Conservation (phyloP, 495 filamentous ascomycete species). For the Parathielavia hyrcaniae region DNA sequence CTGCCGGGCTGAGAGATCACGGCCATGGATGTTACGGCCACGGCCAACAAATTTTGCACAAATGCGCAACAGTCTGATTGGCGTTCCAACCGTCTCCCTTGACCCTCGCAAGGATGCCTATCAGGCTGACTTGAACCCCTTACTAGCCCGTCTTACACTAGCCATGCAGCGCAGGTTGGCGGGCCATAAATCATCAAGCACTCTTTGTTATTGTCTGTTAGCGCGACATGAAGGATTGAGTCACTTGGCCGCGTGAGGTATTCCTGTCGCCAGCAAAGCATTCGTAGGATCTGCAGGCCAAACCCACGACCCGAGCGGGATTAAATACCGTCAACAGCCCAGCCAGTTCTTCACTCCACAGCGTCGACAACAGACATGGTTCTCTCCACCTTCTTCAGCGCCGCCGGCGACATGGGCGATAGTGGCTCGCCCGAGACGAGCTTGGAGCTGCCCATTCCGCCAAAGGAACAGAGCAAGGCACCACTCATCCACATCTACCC, state of each 20-base stretch:
- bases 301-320: too few relatives aligned
- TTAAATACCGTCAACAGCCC: too few relatives aligned
- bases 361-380: background rate
- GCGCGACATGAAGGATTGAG: too few relatives aligned
- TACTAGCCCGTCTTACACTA: background rate
- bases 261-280: too few relatives aligned
- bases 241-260: too few relatives aligned
- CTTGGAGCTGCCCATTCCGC: background rate
- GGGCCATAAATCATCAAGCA: too few relatives aligned
- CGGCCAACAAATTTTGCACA: background rate
- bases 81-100: too few relatives aligned
- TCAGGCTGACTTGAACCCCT: background rate
- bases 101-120: constrained; percentile 2
- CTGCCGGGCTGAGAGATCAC: background rate
- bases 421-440: background rate
- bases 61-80: too few relatives aligned
- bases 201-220: too few relatives aligned
- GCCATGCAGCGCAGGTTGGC: background rate
- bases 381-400: background rate
- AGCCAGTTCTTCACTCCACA: background rate
- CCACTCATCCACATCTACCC: constrained; percentile 31
- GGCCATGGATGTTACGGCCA: background rate
- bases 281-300: too few relatives aligned
- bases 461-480: background rate
- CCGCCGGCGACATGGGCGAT: background rate